Conservation (phyloP, 257 asterid species). For the Dorcoceras hygrometricum region DNA sequence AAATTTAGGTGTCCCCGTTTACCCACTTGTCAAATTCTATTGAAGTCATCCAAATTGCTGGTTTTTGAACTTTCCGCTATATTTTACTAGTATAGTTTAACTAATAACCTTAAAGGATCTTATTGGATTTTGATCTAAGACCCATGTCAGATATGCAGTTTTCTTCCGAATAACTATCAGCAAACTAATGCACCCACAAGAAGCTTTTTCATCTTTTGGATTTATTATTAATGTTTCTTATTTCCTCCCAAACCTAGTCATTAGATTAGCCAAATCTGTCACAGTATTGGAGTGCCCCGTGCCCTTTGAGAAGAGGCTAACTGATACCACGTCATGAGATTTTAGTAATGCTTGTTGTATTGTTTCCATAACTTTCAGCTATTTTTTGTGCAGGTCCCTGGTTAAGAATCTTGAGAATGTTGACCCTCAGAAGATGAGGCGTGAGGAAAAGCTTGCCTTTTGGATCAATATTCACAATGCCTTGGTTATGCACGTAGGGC, state of each 20-base stretch:
- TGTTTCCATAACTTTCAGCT: conserved; percentile 10
- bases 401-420: conserved; percentile 76
- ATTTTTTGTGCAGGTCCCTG: conserved; percentile 53
- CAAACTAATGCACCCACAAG: not conserved
- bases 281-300: not conserved
- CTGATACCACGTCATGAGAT: not conserved
- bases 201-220: not conserved
- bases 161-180: not conserved
- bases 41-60: not conserved
- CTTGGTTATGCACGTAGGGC: conserved; percentile 80
- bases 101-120: not conserved
- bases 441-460: conserved; percentile 83
- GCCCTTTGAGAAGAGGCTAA: not conserved
- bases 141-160: not conserved
- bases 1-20: conserved; percentile 56
- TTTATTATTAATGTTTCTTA: not conserved
- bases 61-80: not conserved
- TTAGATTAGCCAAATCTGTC: not conserved
- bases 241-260: not conserved
- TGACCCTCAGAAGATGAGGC: conserved; percentile 71
- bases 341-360: not conserved
- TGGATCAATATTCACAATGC: conserved; percentile 93
- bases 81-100: not conserved
- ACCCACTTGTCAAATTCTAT: not conserved
- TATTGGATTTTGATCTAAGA: not conserved